Percentiles rank a stretch among this genome's conserved stretches.
Evolutionary conservation across 176 grass and related monocot species (phyloP).

Genomic region (Zea luxurians): DNA sequence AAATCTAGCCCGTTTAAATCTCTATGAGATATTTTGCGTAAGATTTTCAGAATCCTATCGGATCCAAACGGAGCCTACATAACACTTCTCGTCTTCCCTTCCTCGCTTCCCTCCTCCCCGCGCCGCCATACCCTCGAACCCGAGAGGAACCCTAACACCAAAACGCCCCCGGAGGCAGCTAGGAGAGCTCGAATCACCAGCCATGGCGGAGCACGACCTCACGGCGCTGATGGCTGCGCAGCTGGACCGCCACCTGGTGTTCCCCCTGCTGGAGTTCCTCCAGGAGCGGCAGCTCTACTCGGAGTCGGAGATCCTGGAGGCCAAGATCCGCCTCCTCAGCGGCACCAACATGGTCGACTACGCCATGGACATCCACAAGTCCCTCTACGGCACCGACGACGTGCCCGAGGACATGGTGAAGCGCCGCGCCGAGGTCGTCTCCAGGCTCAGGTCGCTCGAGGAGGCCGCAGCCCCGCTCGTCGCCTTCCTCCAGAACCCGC

Average conservation of each 20-base stretch:
- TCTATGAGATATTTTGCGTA: no score
- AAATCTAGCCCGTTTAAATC: no score
- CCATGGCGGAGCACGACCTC: conserved; percentile 36
- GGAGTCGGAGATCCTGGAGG: conserved; percentile 73
- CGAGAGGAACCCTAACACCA: conserved; percentile 7
- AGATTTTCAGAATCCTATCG: no score
- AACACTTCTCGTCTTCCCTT: no score
- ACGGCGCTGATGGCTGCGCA: conserved; percentile 32
- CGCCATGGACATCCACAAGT: conserved; percentile 96
- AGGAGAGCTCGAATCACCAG: conserved; percentile 2
- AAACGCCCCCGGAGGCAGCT: background rate
- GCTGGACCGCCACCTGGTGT: conserved; percentile 65
- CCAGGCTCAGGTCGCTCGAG: conserved; percentile 64
- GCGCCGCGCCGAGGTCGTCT: conserved; percentile 78
- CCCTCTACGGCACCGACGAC: conserved; percentile 74
- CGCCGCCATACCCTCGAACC: conserved; percentile 3
- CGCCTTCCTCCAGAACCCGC: conserved; percentile 64
- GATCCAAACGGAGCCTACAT: no score
- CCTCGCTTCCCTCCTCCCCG: no score
- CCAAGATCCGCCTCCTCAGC: conserved; percentile 84
- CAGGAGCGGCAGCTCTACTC: conserved; percentile 75
- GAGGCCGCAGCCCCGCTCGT: conserved; percentile 67
- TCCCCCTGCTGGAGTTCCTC: conserved; percentile 83
- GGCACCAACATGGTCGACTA: conserved; percentile 99
- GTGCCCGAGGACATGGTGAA: conserved; percentile 75